Base-by-base conservation (phyloP, 768 basidiomycete species). In the Mycena sanguinolenta region DNA sequence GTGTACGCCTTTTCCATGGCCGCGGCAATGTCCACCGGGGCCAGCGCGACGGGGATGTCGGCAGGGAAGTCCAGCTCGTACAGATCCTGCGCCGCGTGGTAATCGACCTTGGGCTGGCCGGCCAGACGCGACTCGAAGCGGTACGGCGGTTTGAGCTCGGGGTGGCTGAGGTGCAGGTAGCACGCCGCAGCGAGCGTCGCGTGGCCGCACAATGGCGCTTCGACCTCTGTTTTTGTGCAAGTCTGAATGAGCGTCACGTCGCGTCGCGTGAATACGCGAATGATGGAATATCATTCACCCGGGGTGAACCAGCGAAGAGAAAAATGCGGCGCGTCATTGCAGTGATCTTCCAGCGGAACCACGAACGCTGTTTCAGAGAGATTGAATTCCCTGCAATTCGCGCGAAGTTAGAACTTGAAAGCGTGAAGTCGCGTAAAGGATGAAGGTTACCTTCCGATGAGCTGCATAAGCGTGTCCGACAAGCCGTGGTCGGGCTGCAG, bases 51-150 rank as follows among this genome's bases (percentile, higher is more conserved):
- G 2, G 71, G 71, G 36, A 73, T 58, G 53, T 73, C 71, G 1
- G 39, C 71, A 28, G 72, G 72, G 38, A 73, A 70, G 64, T 73
- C 72, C 38, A 73, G 67, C 38, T 63, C 72, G 57, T 69, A 73
- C 3, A 66, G 58, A 27, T 70, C 64, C 6, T 30, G 59, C n/a
- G 52, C 60, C 3, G 63, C 12, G 64, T 58, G 46, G 32, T 73
- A 73, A 21, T 21, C 52, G 36, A 73, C 72, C 34, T 36, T 50
- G 57, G 70, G 68, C 57, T 63, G 46, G 53, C 71, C 71, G 14
- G 71, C 65, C 4, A 58, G 19, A 19, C 71, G 67, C 54, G 71
- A 69, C 25, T 53, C 58, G 49, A 73, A 73, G 67, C 71, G 71
- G 60, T 73, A 73, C 49, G 71, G 71, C 46, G 67, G 34, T 54